Evolutionary conservation across 768 basidiomycete species (phyloP), one percentile per base, ranked within the genome.

Genomic region (Russula virescens): DNA sequence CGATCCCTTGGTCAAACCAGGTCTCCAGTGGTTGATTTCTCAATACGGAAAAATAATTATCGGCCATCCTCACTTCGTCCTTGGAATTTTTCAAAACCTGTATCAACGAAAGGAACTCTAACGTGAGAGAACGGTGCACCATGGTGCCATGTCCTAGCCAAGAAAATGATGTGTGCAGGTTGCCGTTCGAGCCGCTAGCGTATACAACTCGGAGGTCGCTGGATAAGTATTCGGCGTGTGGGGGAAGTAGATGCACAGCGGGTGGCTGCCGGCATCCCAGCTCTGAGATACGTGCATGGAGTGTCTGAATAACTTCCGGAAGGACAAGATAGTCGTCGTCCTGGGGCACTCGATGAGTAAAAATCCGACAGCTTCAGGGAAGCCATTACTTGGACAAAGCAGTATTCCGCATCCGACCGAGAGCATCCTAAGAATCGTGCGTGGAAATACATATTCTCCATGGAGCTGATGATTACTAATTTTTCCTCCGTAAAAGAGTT

Each of bases 91-190:
- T 75, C 40, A 86, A 71, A 21, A 58, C 35, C 5, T 73, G 60
- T 65, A 87, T 69, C 47, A 87, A 75, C 16, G 72, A 70, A 19
- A 87, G 70, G 68, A 86, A 88, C 19, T 75, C 73, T 18, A 73
- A 71, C 18, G 75, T 79, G 58, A 73, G 71, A 21, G 76, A 75
- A 52, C 75, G 76, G 61, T 31, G 31, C 31, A 31, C 68, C 58
- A 88, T 77, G 7, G 84, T 71, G 21, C 86, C 86, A 69, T 89
- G 76, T 13, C 87, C 85, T 9, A 88, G 72, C 85, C 86, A 89
- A 0, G 85, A 82, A 66, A 86, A 83, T 2, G 83, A 75, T 2
- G 83, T 81, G 65, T 83, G 79, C 31, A 85, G 70, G 26, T 67
- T 66, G 18, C 66, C 64, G 14, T 75, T 46, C 28, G 3, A 45